phyloP scores from a whole-genome alignment of 2,329 filamentous ascomycete genomes.

The Setomelanomma holmii region DNA sequence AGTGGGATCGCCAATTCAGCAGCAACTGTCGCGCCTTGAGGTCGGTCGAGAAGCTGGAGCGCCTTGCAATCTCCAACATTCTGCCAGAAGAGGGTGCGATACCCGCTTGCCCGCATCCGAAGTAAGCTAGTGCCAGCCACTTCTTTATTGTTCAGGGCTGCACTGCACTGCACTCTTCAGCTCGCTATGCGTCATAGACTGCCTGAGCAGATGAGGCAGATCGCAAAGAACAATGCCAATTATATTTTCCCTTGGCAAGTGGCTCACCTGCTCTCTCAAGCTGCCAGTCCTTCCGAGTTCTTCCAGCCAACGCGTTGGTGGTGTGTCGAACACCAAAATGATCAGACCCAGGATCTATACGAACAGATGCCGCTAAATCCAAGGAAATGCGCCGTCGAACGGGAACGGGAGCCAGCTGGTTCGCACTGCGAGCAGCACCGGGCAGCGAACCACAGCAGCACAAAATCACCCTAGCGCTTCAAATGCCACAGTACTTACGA shows the following conservation, averaged over 20 bases:
- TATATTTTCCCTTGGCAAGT: no score
- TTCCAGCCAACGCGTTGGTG: background rate
- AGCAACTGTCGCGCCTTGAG: constrained; percentile 2
- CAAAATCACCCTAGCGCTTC: background rate
- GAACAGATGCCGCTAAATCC: constrained; percentile 31
- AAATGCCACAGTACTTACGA: background rate
- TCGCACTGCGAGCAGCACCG: constrained; percentile 24
- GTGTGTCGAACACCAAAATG: constrained; percentile 17
- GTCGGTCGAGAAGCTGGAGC: constrained; percentile 3
- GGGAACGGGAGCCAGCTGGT: constrained; percentile 40
- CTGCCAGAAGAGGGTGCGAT: constrained; percentile 1
- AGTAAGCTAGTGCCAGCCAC: constrained; percentile 14
- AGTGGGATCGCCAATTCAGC: constrained; percentile 3
- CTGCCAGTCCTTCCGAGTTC: no score
- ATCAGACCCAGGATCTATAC: constrained; percentile 40
- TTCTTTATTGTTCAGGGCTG: constrained; percentile 4
- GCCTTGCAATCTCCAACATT: constrained; percentile 2
- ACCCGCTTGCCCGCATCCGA: constrained; percentile 20
- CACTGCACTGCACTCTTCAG: constrained; percentile 4
- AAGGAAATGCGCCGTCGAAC: constrained; percentile 34
- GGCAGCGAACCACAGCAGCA: constrained; percentile 11
- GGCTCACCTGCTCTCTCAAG: no score
- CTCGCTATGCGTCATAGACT: constrained; percentile 14
- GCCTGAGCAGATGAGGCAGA: background rate
- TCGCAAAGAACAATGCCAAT: background rate